Evolutionary conservation across 805 yeast species (phyloP), one percentile per base, ranked within the genome.

Genomic region (Maudiozyma turicensis): DNA sequence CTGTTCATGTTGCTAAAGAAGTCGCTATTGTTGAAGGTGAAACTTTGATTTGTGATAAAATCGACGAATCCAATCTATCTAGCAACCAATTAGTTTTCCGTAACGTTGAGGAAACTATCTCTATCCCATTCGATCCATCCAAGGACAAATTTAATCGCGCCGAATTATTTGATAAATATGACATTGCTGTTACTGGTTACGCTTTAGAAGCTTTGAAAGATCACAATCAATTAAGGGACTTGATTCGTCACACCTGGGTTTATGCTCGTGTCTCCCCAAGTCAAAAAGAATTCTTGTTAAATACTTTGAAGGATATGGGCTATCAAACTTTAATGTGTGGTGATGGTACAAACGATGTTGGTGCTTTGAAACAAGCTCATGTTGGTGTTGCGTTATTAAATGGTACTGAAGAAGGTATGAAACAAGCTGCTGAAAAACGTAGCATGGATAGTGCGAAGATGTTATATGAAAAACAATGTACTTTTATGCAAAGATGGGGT

Each of bases 291-390:
- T 88, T 84, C 57, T 82, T 93, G 58, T 74, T 93, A 60, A 83
- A 81, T 53, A 78, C 89, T 38, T 78, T 87, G 66, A 93, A 91
- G 67, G 82, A 80, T 53, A 76, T 87, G 65, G 96, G 96, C 29
- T 93, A 91, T 70, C 84, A 80, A 63, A 93, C 98, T 28, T 76
- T 93, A 59, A 93, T 93, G 99, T 93, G 99, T 71, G 99, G 99
- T 75, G 99, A 93, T 71, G 99, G 99, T 70, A 93, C 99, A n/a
- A 93, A 93, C 65, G 99, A 93, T 74, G 99, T 93, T 46, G 99
- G 99, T 69, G 99, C 99, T 48, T 78, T 93, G 70, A 93, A 93
- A 68, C 98, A 93, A 72, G 98, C 99, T 2, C 95, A 93, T 63
- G 84, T 93, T 63, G 99, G 99, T 74, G 86, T 93, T 65, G 99